phyloP scores from a whole-genome alignment of 2,329 filamentous ascomycete genomes.

The Hypomyces rosellus region DNA sequence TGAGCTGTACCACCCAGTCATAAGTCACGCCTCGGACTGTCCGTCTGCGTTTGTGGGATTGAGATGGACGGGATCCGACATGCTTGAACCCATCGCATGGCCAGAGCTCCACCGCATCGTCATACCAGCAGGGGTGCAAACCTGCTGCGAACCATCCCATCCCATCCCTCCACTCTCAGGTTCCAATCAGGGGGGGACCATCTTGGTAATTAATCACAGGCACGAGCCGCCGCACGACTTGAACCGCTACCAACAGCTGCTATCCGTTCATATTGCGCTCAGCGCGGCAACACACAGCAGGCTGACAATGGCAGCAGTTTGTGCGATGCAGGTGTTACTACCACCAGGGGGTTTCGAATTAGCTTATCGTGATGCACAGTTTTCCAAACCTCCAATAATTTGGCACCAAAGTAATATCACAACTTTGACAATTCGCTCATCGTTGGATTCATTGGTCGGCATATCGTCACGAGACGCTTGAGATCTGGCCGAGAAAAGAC shows the following conservation, averaged over 20 bases:
- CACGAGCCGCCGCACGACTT: no score
- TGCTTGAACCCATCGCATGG: constrained; percentile 7
- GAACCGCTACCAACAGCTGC: no score
- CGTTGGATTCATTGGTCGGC: neutral
- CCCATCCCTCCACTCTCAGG: neutral
- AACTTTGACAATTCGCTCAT: no score
- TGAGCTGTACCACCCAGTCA: no score
- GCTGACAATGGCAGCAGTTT: no score
- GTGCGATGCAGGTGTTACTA: no score
- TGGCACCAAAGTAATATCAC: no score
- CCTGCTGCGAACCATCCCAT: neutral
- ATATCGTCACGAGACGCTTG: neutral
- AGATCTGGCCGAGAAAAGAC: constrained; percentile 3
- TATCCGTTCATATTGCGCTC: no score
- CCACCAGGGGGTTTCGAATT: no score
- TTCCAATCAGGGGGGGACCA: constrained; percentile 1
- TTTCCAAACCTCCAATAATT: no score
- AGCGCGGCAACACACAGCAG: no score
- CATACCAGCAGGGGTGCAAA: constrained; percentile 4
- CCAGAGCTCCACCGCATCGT: constrained; percentile 9
- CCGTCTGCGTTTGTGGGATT: constrained; percentile 6
- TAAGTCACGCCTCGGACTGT: neutral
- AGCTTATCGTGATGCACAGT: no score
- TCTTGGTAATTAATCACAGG: constrained; percentile 4
- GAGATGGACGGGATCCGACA: constrained; percentile 8